Conservation (phyloP, 345 rosid species). For the Eucalyptus cladocalyx region DNA sequence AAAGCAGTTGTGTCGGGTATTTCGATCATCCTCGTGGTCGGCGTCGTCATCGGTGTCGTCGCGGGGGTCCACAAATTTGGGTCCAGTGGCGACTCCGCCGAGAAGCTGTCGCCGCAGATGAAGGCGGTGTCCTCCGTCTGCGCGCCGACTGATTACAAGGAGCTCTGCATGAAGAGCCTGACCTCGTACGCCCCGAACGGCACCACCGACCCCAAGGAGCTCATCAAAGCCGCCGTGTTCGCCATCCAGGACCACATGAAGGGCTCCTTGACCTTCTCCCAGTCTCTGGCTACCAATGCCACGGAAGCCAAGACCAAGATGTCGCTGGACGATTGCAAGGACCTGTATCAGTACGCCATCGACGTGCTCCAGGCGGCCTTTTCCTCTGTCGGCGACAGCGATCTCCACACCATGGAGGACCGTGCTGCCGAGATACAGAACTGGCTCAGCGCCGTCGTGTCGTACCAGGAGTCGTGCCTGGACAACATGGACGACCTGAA, state of each 20-base stretch:
- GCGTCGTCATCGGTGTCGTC: conserved; percentile 23
- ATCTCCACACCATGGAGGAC: neutral
- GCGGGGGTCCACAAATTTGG: neutral
- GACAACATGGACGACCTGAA: conserved; percentile 27
- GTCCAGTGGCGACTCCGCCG: neutral
- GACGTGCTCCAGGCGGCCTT: conserved; percentile 15
- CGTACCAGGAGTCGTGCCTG: conserved; percentile 43
- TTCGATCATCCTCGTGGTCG: conserved; percentile 32
- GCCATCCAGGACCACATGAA: conserved; percentile 22
- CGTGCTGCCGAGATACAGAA: conserved; percentile 8
- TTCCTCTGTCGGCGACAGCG: conserved; percentile 2
- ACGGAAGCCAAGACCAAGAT: neutral
- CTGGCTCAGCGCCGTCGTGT: conserved; percentile 49
- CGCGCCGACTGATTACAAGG: conserved; percentile 25
- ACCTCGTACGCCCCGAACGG: conserved; percentile 5
- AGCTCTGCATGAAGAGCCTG: conserved; percentile 37
- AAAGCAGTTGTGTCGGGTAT: conserved; percentile 20
- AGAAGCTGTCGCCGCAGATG: conserved; percentile 3
- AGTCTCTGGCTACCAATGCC: neutral
- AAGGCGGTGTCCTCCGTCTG: conserved; percentile 33
- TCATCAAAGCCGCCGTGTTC: conserved; percentile 19
- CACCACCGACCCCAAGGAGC: conserved; percentile 35
- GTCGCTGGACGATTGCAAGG: conserved; percentile 33
- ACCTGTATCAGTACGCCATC: conserved; percentile 8
- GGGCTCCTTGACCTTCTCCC: conserved; percentile 24